Base-by-base conservation (phyloP, 1,284 basidiomycete genomes). In the Pterula multifida region DNA sequence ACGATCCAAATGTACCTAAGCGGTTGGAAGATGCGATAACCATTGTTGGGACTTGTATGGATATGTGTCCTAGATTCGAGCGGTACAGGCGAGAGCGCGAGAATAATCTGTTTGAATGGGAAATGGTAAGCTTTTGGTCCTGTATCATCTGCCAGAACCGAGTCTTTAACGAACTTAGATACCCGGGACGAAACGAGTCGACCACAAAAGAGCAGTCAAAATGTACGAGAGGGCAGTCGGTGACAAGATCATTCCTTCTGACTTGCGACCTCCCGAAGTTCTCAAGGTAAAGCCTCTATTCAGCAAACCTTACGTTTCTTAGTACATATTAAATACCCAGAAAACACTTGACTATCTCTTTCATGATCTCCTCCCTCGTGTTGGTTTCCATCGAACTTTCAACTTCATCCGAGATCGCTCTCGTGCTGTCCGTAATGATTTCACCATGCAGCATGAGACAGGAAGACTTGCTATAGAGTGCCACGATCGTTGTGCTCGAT, bases 41-140 rank as follows among this genome's bases (percentile, higher is more conserved):
- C 26, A 83, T 98, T 59, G 76, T 88, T 12, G 95, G 95, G 17
- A 94, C 90, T 1, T 98, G 95, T 61, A 69, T 75, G 66, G 85
- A 89, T 55, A 97, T 98, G 92, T 98, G 95, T 63, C 90, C 92
- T 3, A 82, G 87, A 48, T 95, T 90, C 59, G 95, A 98, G 66
- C 75, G 87, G 19, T 92, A 95, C 63, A 79, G 92, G 58, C 76
- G 95, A 45, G 91, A 98, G 64, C 79, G 84, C 52, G 90, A 95
- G 60, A 88, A 90, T 61, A 90, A 93, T 59, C 73, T 97, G 1
- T 85, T 90, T 58, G 80, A 83, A 54, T 87, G 87, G 72, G 95
- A 98, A 71, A 75, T 78, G 55, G 90, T 93, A 65, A 58, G 85
- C 70, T 50, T 75, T 60, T 73, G 64, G 45, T 54, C 54, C 39